Evolutionary conservation across 2,329 filamentous ascomycete genomes (phyloP), one percentile per base, ranked within the genome.

Genomic region (Sphaceloma murrayae): DNA sequence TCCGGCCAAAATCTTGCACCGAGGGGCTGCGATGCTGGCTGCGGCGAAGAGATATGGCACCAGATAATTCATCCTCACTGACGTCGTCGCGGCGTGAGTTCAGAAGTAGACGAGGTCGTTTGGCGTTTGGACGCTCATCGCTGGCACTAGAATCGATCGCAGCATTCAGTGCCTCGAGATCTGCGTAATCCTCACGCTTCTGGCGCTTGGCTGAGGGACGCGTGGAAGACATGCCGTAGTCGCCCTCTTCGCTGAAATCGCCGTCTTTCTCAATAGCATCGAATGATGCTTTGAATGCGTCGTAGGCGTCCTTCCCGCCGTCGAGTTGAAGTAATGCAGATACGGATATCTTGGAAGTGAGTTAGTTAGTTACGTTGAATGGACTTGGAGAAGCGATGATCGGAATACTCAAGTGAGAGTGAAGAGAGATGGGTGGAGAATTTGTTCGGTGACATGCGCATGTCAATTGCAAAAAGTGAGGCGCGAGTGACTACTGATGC

Each of bases 291-390:
- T 32, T 45, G 11, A 34, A 47, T 24, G 34, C 49, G 33, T 33
- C 29, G 44, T 75, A 57, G 13, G 69, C 68, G 48, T 62, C 59
- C 34, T 59, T 53, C 13, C 73, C 72, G 55, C 72, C 69, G 7
- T 64, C 56, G 19, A 69, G 59, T 2, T 57, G 49, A 9, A 70
- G 51, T 3, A 75, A n/a, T n/a, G n/a, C n/a, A n/a, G n/a, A n/a
- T n/a, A n/a, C n/a, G n/a, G n/a, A n/a, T n/a, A n/a, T n/a, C n/a
- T n/a, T 14, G 4, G 6, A 17, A 33, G 31, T n/a, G n/a, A n/a
- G n/a, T n/a, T n/a, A n/a, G n/a, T n/a, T n/a, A n/a, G n/a, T n/a
- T n/a, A n/a, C n/a, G n/a, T n/a, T n/a, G n/a, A n/a, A n/a, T n/a
- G n/a, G n/a, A n/a, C n/a, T n/a, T n/a, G n/a, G n/a, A n/a, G n/a